These are phyloP conservation scores for Physcomitrium patens DNA, from an alignment of 225 moss, liverwort and hornwort genomes.

Conservation along the genomic window DNA sequence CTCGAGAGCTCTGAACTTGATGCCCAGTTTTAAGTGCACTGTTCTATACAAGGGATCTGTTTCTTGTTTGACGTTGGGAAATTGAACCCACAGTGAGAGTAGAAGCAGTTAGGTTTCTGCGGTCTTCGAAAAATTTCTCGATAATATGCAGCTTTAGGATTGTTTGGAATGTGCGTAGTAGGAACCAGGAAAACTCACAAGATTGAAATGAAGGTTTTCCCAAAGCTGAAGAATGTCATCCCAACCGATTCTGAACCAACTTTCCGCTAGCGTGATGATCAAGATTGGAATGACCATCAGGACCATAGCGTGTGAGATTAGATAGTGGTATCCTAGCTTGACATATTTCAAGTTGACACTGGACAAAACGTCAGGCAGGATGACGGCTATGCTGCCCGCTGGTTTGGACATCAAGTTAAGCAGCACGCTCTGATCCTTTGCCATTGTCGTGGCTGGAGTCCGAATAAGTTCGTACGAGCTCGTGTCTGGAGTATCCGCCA, in stretches of 20 bases:
- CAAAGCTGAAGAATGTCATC: conserved; percentile 27
- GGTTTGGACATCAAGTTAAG: conserved; percentile 15
- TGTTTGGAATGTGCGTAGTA: no score
- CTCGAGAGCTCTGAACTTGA: no score
- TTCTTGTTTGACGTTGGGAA: no score
- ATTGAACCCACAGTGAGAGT: not conserved
- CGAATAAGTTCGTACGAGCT: not conserved
- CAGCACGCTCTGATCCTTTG: conserved; percentile 18
- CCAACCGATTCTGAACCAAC: conserved; percentile 21
- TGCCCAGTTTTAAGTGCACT: no score
- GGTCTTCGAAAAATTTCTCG: not conserved
- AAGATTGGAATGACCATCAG: conserved; percentile 29
- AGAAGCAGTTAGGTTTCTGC: not conserved
- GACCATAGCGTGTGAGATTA: conserved; percentile 31
- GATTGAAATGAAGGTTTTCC: conserved; percentile 35
- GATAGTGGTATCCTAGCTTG: conserved; percentile 39
- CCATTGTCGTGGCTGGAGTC: not conserved
- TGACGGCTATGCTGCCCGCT: conserved; percentile 26
- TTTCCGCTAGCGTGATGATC: conserved; percentile 25
- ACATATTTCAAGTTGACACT: conserved; percentile 33
- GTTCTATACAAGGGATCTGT: no score
- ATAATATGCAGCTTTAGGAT: not conserved
- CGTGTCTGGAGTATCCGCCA: not conserved
- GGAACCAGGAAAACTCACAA: conserved; percentile 2
- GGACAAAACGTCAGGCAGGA: conserved; percentile 24